Conservation (phyloP, 768 basidiomycete species). For the Amanita inopinata region DNA sequence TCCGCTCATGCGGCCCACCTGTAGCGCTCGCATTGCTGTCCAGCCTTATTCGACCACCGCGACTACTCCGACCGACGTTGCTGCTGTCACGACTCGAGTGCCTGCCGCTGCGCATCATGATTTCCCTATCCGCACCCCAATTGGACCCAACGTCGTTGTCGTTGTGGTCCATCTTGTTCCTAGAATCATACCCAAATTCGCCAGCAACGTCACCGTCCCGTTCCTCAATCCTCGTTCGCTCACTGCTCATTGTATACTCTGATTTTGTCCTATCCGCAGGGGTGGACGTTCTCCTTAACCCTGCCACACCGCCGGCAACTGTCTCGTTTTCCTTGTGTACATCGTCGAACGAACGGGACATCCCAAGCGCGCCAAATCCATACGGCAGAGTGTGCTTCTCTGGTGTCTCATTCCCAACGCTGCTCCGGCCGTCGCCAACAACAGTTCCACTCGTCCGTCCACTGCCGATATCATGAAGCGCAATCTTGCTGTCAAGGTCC, state of each 20-base stretch:
- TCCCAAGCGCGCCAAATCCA: background rate
- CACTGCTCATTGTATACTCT: conserved; percentile 7
- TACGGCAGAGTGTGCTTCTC: background rate
- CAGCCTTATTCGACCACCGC: too few species aligned
- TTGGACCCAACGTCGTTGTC: too few species aligned
- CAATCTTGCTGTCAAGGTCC: too few species aligned
- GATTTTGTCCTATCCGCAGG: background rate
- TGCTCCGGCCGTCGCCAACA: background rate
- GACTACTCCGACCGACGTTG: too few species aligned
- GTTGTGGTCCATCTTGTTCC: background rate
- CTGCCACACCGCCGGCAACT: conserved; percentile 8
- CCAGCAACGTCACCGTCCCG: conserved; percentile 1
- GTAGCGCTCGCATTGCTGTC: background rate
- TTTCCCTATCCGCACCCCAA: too few species aligned
- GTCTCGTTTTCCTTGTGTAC: background rate
- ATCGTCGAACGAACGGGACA: conserved; percentile 3
- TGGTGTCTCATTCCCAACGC: background rate
- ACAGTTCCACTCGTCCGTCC: background rate
- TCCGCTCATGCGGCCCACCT: background rate
- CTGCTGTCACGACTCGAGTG: too few species aligned
- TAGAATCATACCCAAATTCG: too few species aligned
- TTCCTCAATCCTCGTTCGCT: conserved; percentile 1
- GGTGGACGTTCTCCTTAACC: background rate
- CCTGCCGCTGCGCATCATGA: too few species aligned
- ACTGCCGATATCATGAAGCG: background rate